Evolutionary conservation across 2,329 filamentous ascomycete genomes (phyloP), one percentile per base, ranked within the genome.

Genomic region (Akanthomyces muscarius): DNA sequence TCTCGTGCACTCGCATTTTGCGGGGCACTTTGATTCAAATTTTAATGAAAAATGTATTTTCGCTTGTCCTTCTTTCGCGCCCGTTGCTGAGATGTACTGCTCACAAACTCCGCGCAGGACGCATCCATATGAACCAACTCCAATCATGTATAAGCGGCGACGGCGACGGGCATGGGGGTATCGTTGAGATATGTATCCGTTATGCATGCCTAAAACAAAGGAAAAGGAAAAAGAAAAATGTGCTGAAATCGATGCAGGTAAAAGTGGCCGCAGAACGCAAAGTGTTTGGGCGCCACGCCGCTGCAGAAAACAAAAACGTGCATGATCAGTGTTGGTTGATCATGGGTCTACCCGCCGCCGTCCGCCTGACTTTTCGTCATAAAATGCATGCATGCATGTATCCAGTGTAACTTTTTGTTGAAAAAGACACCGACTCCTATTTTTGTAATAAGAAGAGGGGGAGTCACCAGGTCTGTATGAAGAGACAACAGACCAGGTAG

Each of bases 351-450:
- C 62, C 62, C 62, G 62, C 36, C 62, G 62, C 52, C 57, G 57
- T 42, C 30, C 51, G 52, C 62, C 57, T 45, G 62, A 63, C 55
- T 64, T 64, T 57, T 47, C 33, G 52, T 62, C 58, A 57, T 56
- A 60, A 64, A 50, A 54, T 64, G 63, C 56, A 64, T 64, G 63
- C 56, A 63, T 63, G 61, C 61, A 63, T 63, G 45, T 36, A 58
- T 71, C 69, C 72, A 69, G 72, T 74, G 74, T 71, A 72, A 68
- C 73, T 76, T 75, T 76, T 76, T 76, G 74, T 76, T 76, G 74
- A 76, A 76, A 76, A 76, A 75, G 73, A 73, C 72, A 75, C 72
- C 55, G 64, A 65, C 66, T 64, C 61, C 67, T 70, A 68, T 70
- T 69, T 67, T 70, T 70, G 69, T 68, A 70, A 70, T 70, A 70